These are phyloP conservation scores for Omphalotus guepiniiformis DNA, from an alignment of 768 basidiomycete species.

Conservation along the genomic window DNA sequence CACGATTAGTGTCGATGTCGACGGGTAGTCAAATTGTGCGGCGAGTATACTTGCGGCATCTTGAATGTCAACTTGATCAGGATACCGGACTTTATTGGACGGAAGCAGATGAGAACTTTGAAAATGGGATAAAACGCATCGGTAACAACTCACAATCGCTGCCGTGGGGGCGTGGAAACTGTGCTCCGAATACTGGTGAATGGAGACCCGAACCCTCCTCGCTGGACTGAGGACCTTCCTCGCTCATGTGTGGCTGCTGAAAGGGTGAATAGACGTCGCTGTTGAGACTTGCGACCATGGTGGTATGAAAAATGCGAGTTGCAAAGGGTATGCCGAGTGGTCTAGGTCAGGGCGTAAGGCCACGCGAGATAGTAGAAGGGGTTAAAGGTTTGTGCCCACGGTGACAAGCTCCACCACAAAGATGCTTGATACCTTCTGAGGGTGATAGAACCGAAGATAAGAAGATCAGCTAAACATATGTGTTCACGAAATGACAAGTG, in stretches of 20 bases:
- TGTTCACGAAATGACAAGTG: neutral
- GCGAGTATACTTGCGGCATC: conserved; percentile 44
- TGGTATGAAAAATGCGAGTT: conserved; percentile 25
- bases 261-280: conserved; percentile 57
- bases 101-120: conserved; percentile 34
- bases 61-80: conserved; percentile 42
- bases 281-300: conserved; percentile 55
- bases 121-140: conserved; percentile 33
- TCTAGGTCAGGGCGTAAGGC: conserved; percentile 31
- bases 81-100: conserved; percentile 69
- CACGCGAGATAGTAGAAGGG: conserved; percentile 44
- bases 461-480: conserved; percentile 28
- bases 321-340: conserved; percentile 18
- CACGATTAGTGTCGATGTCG: conserved; percentile 34
- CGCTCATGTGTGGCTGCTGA: conserved; percentile 45
- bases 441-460: conserved; percentile 29
- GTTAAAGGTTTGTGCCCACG: conserved; percentile 42
- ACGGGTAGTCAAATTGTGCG: conserved; percentile 52
- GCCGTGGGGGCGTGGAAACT: conserved; percentile 41
- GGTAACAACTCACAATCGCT: conserved; percentile 51
- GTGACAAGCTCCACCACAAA: too few relatives aligned
- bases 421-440: too few relatives aligned
- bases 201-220: conserved; percentile 75
- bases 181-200: conserved; percentile 60
- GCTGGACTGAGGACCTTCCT: conserved; percentile 68